Percentiles rank a stretch among this genome's conserved stretches.
phyloP scores from a whole-genome alignment of 768 basidiomycete genomes.

The Russula compacta region DNA sequence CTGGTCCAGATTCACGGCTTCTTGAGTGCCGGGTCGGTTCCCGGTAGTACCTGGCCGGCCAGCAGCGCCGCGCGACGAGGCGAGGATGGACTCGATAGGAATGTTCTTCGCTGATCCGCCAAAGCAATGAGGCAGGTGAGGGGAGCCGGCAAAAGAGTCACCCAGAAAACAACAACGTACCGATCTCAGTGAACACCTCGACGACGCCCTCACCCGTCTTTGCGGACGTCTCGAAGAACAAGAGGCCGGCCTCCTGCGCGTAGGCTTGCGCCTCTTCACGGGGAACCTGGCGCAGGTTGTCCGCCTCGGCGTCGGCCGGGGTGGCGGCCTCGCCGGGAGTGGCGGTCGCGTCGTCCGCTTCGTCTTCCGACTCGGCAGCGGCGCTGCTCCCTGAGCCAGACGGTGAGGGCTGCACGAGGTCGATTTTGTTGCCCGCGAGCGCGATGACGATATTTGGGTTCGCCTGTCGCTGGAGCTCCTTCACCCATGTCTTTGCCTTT shows the following conservation, averaged over 20 bases:
- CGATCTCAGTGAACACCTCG: constrained; percentile 97
- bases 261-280: constrained; percentile 95
- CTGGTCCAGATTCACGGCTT: constrained; percentile 62
- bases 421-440: constrained; percentile 94
- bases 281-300: constrained; percentile 81
- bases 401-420: constrained; percentile 66
- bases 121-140: neutral
- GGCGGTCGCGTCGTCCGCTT: constrained; percentile 86
- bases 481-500: constrained; percentile 99
- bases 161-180: constrained; percentile 36
- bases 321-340: constrained; percentile 63
- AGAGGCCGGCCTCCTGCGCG: constrained; percentile 84
- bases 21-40: constrained; percentile 42
- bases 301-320: constrained; percentile 46
- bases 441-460: constrained; percentile 99
- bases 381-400: constrained; percentile 40
- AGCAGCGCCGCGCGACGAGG: constrained; percentile 63
- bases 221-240: constrained; percentile 97
- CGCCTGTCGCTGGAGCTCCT: constrained; percentile 96
- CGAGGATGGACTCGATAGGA: constrained; percentile 90
- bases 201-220: constrained; percentile 95
- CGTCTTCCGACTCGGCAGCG: constrained; percentile 68
- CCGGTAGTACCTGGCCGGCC: constrained; percentile 53
- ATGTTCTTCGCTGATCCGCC: constrained; percentile 60
- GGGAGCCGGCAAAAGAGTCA: neutral